phyloP scores from a whole-genome alignment of 352 stramenopile species.

The Globisporangium splendens region DNA sequence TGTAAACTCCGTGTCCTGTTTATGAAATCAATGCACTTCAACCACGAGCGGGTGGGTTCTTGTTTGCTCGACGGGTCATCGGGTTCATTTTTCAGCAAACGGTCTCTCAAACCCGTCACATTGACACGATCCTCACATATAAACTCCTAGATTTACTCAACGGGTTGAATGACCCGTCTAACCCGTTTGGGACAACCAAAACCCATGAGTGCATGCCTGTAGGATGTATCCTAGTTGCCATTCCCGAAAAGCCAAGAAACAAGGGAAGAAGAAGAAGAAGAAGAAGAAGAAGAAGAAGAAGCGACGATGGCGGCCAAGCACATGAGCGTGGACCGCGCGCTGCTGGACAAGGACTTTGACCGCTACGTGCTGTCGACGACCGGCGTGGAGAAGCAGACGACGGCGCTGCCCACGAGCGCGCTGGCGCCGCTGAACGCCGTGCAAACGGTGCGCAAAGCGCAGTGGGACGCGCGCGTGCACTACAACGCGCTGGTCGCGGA shows the following conservation, averaged over 20 bases:
- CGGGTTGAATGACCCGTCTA: no score
- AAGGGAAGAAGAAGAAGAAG: no score
- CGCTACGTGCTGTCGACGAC: constrained; percentile 57
- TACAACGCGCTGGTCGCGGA: constrained; percentile 61
- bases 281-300: no score
- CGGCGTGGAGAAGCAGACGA: constrained; percentile 25
- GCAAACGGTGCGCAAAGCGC: constrained; percentile 57
- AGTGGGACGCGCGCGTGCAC: constrained; percentile 69
- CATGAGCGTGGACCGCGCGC: constrained; percentile 62
- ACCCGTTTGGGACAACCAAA: no score
- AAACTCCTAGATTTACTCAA: background rate
- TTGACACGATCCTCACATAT: background rate
- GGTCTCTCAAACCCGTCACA: background rate
- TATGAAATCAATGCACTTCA: no score
- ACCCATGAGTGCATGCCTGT: no score
- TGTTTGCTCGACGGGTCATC: background rate
- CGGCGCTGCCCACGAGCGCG: constrained; percentile 22
- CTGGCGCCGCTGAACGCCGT: constrained; percentile 42
- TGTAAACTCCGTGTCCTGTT: no score
- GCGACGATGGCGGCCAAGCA: background rate
- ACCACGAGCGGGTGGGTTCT: no score
- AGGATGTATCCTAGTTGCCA: no score
- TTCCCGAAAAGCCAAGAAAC: constrained; percentile 3
- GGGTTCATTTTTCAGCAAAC: background rate
- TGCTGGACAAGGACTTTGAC: constrained; percentile 80